phyloP scores from a whole-genome alignment of 768 basidiomycete species.

The Pleurotus pulmonarius region DNA sequence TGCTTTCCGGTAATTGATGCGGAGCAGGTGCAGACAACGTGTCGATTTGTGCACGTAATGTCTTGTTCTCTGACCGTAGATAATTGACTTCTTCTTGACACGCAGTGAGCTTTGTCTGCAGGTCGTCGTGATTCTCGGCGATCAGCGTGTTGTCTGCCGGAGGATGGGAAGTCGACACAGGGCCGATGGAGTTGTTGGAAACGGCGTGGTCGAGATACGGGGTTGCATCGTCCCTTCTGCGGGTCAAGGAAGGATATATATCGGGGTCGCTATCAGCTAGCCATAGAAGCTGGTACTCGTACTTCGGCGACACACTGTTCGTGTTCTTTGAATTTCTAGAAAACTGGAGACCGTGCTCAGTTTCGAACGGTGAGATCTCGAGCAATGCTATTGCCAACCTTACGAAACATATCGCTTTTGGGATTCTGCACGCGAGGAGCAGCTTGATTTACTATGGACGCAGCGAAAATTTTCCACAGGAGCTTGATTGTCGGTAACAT shows the following conservation, averaged over 20 bases:
- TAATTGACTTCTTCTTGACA: neutral
- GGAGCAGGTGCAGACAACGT: neutral
- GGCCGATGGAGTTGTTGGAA: too few species aligned
- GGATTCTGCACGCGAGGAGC: too few species aligned
- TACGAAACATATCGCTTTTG: too few species aligned
- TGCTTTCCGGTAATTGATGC: neutral
- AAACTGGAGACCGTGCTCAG: neutral
- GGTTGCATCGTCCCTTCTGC: too few species aligned
- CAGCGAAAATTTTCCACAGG: neutral
- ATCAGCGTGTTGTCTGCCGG: too few species aligned
- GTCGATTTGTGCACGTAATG: neutral
- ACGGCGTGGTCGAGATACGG: too few species aligned
- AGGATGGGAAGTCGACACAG: too few species aligned
- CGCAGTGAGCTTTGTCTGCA: too few species aligned
- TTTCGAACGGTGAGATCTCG: neutral
- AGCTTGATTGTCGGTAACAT: neutral
- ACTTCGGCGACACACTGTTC: neutral
- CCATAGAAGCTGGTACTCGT: too few species aligned
- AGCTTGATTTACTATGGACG: neutral
- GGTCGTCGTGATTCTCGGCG: too few species aligned
- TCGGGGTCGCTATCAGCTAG: too few species aligned
- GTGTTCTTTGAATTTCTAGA: neutral
- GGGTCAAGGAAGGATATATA: too few species aligned
- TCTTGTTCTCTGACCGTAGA: neutral
- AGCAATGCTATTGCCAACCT: neutral